Conservation (phyloP, 2,329 filamentous ascomycete species). For the Aspergillus caelatus region DNA sequence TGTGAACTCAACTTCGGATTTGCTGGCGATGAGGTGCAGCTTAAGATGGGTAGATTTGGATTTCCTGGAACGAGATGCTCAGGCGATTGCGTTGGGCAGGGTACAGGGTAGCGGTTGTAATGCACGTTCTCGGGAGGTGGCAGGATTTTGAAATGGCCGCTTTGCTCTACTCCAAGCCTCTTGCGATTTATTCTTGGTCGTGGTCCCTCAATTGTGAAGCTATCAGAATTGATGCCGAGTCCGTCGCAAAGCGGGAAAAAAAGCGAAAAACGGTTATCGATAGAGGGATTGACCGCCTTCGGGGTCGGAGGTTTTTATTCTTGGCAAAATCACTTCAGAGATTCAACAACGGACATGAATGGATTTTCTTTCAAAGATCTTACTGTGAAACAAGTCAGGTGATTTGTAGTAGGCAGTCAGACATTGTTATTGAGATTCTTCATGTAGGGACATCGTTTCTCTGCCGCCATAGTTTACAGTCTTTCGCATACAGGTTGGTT, state of each 20-base stretch:
- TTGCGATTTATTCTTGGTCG: neutral
- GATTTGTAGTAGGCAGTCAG: neutral
- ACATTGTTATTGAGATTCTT: neutral
- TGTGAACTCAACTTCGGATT: neutral
- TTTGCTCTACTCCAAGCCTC: neutral
- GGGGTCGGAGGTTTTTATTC: neutral
- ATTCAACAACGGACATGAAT: neutral
- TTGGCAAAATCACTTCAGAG: neutral
- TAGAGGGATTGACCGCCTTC: slow-evolving; percentile 23
- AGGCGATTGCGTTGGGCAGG: neutral
- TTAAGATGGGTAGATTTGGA: neutral
- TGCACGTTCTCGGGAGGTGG: neutral
- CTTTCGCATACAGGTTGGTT: neutral
- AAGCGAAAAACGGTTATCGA: slow-evolving; percentile 25
- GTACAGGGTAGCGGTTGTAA: neutral
- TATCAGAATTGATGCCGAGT: neutral
- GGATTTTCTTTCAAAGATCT: neutral
- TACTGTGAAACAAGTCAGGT: neutral
- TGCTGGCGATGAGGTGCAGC: neutral
- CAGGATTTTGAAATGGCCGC: neutral
- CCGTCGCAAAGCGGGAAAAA: slow-evolving; percentile 16
- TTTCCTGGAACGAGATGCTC: neutral
- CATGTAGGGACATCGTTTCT: neutral
- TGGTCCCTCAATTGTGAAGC: neutral
- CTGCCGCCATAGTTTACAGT: neutral